A percentile compares a stretch with the other conserved stretches of the same genome.
Evolutionary conservation across 352 stramenopile genomes (phyloP).

Genomic region (Phytophthora nicotianae): DNA sequence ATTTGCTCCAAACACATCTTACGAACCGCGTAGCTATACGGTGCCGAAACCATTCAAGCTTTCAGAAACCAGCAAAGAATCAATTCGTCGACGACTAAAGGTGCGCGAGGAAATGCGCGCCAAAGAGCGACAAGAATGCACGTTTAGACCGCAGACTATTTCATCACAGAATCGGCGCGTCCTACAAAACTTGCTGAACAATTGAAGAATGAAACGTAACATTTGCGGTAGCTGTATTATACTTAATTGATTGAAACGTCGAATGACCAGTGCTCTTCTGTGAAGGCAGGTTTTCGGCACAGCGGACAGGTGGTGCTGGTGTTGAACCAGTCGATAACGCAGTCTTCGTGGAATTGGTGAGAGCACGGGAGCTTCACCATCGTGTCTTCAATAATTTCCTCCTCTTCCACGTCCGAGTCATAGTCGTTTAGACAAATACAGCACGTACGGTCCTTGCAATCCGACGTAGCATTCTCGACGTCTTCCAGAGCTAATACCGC

Average conservation of each 20-base stretch:
- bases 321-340: constrained; percentile 79
- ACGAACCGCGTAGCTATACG: constrained; percentile 78
- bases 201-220: constrained; percentile 12
- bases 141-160: constrained; percentile 60
- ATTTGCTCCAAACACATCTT: constrained; percentile 57
- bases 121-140: constrained; percentile 65
- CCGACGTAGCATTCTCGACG: constrained; percentile 29
- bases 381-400: constrained; percentile 26
- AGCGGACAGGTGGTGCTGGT: constrained; percentile 71
- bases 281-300: constrained; percentile 52
- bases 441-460: constrained; percentile 40
- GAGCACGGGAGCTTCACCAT: constrained; percentile 67
- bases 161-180: constrained; percentile 59
- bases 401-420: constrained; percentile 34
- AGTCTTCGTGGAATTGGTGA: constrained; percentile 83
- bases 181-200: constrained; percentile 54
- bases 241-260: constrained; percentile 47
- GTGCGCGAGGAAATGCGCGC: constrained; percentile 54
- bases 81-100: constrained; percentile 48
- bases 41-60: constrained; percentile 79
- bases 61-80: constrained; percentile 61
- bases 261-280: constrained; percentile 42
- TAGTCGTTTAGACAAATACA: constrained; percentile 62
- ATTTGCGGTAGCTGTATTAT: background rate
- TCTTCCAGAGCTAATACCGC: constrained; percentile 62